phyloP scores from a whole-genome alignment of 306 rosid genomes.

The Acacia crassicarpa region DNA sequence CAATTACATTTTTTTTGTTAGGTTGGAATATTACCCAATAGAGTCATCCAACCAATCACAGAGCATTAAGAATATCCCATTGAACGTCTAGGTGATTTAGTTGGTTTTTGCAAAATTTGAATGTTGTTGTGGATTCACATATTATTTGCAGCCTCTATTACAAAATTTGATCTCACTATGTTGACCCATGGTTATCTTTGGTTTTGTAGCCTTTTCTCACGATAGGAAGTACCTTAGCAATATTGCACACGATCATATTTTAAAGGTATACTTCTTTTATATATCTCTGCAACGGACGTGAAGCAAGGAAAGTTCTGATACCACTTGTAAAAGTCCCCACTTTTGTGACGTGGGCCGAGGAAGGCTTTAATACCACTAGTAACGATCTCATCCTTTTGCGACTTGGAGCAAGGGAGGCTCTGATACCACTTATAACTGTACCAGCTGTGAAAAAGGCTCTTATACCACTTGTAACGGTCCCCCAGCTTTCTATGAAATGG shows the following conservation, averaged over 20 bases:
- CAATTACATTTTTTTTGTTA: slow-evolving; percentile 41
- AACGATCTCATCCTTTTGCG: too few species aligned
- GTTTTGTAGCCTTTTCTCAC: slow-evolving; percentile 71
- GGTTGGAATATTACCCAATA: slow-evolving; percentile 85
- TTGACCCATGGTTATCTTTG: slow-evolving; percentile 22
- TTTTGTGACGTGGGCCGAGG: too few species aligned
- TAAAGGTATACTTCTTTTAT: slow-evolving; percentile 50
- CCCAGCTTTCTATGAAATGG: too few species aligned
- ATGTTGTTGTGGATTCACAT: not conserved
- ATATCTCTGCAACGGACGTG: too few species aligned
- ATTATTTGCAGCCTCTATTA: not conserved
- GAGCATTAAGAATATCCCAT: slow-evolving; percentile 85
- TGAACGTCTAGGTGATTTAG: slow-evolving; percentile 74
- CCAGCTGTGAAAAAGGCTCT: too few species aligned
- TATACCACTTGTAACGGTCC: too few species aligned
- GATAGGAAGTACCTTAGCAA: slow-evolving; percentile 82
- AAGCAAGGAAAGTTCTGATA: too few species aligned
- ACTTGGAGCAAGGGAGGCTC: too few species aligned
- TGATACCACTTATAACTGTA: too few species aligned
- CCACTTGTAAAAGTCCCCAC: too few species aligned
- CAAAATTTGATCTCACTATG: not conserved
- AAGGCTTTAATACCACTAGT: too few species aligned
- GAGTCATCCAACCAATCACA: slow-evolving; percentile 85
- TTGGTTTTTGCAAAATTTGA: slow-evolving; percentile 5
- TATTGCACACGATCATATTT: slow-evolving; percentile 71